A percentile compares a stretch with the other conserved stretches of the same genome.
Evolutionary conservation across 2,329 filamentous ascomycete species (phyloP).

Genomic region (Aureobasidium musti): DNA sequence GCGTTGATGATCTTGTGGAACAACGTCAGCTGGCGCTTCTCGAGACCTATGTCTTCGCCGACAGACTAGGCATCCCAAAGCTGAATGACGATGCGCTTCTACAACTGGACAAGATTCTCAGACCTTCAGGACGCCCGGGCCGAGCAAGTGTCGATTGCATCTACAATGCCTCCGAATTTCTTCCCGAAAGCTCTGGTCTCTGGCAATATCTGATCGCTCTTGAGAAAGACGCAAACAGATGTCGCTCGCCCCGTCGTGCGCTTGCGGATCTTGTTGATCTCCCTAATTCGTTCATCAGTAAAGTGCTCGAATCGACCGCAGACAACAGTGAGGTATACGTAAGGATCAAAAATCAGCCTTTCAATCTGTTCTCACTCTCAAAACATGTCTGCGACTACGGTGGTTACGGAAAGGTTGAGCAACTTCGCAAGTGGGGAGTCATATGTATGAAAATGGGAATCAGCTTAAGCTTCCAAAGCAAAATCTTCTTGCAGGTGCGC

Average conservation of each 20-base stretch:
- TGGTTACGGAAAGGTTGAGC: not conserved
- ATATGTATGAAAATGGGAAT: not conserved
- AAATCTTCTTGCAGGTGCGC: not conserved
- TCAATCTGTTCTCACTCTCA: not conserved
- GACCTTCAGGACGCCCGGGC: not conserved
- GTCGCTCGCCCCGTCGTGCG: not conserved
- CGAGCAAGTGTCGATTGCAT: not conserved
- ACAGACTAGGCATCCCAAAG: not conserved
- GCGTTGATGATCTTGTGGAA: not conserved
- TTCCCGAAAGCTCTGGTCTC: not conserved
- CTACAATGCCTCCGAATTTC: not conserved
- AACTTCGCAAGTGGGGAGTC: not conserved
- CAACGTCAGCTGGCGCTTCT: not conserved
- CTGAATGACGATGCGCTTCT: not conserved
- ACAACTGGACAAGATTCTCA: not conserved
- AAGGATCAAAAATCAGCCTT: not conserved
- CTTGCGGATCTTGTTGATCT: not conserved
- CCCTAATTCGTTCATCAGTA: not conserved
- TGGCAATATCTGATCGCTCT: not conserved
- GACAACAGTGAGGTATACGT: not conserved
- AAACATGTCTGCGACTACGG: not conserved
- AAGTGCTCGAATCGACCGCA: not conserved
- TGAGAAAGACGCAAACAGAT: not conserved
- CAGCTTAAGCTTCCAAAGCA: not conserved
- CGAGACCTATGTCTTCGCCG: not conserved